These are phyloP conservation scores for Penicillium flavigenum DNA, from an alignment of 495 filamentous ascomycete species.

Conservation along the genomic window DNA sequence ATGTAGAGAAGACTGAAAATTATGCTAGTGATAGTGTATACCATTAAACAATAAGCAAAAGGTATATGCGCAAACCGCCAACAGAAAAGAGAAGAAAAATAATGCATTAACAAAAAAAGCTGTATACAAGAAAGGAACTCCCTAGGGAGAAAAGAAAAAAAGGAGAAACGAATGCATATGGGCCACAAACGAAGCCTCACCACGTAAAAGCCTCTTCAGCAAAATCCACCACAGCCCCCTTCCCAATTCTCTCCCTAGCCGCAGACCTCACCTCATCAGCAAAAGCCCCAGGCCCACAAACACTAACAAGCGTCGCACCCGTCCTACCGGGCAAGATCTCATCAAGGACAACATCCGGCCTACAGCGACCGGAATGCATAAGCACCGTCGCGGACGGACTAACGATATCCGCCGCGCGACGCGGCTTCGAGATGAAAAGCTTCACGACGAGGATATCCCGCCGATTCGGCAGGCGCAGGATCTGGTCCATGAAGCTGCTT, in stretches of 20 bases:
- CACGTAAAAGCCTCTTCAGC: slow-evolving; percentile 94
- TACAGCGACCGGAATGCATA: slow-evolving; percentile 78
- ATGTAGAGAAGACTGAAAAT: neutral
- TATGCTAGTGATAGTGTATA: slow-evolving; percentile 1
- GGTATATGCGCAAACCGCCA: slow-evolving; percentile 1
- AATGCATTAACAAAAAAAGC: slow-evolving; percentile 6
- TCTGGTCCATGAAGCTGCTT: slow-evolving; percentile 90
- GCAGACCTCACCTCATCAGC: slow-evolving; percentile 82
- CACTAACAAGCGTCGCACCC: slow-evolving; percentile 80
- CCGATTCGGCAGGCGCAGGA: slow-evolving; percentile 77
- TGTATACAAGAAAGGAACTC: neutral
- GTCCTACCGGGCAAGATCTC: slow-evolving; percentile 73
- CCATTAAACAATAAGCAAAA: neutral
- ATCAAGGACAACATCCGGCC: slow-evolving; percentile 61
- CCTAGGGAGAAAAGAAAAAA: slow-evolving; percentile 5
- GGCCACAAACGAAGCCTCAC: slow-evolving; percentile 24
- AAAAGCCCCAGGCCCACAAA: slow-evolving; percentile 87
- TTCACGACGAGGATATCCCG: slow-evolving; percentile 80
- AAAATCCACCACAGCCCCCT: slow-evolving; percentile 75
- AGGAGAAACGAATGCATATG: neutral
- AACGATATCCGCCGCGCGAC: slow-evolving; percentile 60
- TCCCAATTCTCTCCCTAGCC: slow-evolving; percentile 62
- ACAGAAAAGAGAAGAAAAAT: slow-evolving; percentile 14
- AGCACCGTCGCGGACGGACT: slow-evolving; percentile 78
- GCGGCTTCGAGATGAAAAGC: slow-evolving; percentile 86